phyloP scores from a whole-genome alignment of 2,329 filamentous ascomycete species.

The Cladosporium austrohemisphaericum region DNA sequence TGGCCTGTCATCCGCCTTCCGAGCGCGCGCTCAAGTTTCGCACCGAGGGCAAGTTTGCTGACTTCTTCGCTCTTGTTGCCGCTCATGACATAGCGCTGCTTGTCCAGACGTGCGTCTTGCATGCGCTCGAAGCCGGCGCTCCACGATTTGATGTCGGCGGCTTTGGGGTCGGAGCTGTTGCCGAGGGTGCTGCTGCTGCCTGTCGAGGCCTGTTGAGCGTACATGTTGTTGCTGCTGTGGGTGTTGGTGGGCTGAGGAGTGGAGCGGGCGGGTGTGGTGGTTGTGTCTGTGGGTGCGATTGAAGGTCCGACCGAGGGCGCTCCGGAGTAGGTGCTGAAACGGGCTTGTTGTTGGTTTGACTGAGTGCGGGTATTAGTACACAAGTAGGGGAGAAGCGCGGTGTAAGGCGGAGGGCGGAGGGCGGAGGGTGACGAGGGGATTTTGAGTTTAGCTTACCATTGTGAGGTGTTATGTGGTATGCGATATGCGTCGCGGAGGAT shows the following conservation, averaged over 20 bases:
- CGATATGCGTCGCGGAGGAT: background rate
- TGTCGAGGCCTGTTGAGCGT: constrained; percentile 21
- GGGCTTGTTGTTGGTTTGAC: constrained; percentile 26
- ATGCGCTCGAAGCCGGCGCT: constrained; percentile 78
- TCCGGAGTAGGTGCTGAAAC: constrained; percentile 50
- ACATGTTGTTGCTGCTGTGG: constrained; percentile 32
- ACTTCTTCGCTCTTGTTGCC: constrained; percentile 78
- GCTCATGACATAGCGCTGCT: constrained; percentile 75
- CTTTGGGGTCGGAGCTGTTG: constrained; percentile 44
- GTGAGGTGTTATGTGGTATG: constrained; percentile 1
- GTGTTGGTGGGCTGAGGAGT: constrained; percentile 21
- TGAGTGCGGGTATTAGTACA: background rate
- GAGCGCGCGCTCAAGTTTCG: constrained; percentile 85
- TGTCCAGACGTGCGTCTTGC: constrained; percentile 79
- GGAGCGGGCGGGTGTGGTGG: constrained; percentile 28
- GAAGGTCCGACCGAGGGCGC: constrained; percentile 50
- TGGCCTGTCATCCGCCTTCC: constrained; percentile 82
- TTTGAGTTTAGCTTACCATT: constrained; percentile 10
- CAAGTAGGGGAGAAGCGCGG: background rate
- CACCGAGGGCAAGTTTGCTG: constrained; percentile 81
- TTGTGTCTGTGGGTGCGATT: constrained; percentile 41
- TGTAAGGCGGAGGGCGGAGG: background rate
- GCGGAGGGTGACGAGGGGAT: background rate
- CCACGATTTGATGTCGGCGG: constrained; percentile 68
- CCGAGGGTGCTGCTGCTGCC: constrained; percentile 29